Evolutionary conservation across 2,329 filamentous ascomycete species (phyloP), one percentile per base, ranked within the genome.

Genomic region (Ascosphaera acerosa): DNA sequence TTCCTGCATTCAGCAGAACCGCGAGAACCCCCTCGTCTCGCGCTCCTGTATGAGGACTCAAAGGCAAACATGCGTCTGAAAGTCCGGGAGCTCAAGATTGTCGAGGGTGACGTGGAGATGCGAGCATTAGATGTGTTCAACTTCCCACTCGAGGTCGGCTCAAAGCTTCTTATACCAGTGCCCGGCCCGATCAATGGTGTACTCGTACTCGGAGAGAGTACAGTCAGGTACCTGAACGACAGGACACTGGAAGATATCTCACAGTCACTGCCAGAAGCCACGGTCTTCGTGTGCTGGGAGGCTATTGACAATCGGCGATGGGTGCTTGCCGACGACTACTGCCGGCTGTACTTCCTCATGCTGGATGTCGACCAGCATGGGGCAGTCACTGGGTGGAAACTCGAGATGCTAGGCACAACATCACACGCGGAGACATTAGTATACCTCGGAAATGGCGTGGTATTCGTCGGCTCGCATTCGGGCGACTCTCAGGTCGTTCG

Each of bases 391-490:
- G 66, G 66, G 15, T 76, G 89, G 62, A 65, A 70, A 33, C 59
- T 92, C 14, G 62, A 67, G 31, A 54, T 62, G 15, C 61, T 90
- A 14, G 69, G 68, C 3, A 51, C 50, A 30, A 82, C 75, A 0
- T 78, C 81, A 10, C 66, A 77, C 40, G 77, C 84, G 6, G 75
- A 71, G 4, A 69, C 62, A 10, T 54, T 97, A 27, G 70, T 90
- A 0, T 87, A 89, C 44, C 59, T 92, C 5, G 52, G 51, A 6
- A 50, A 44, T 4, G 66, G 72, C 0, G 58, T 74, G 29, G 58
- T 92, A 9, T 94, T 90, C 46, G 61, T 97, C 25, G 87, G 77
- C 7, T 92, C 84, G 1, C 82, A 92, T 48, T 76, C 87, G 42
- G 84, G 84, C 20, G 78, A 97, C 48, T 89, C 80, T 2, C 81